Evolutionary conservation across 2,329 filamentous ascomycete genomes (phyloP).

Genomic region (Ampelomyces quisqualis): DNA sequence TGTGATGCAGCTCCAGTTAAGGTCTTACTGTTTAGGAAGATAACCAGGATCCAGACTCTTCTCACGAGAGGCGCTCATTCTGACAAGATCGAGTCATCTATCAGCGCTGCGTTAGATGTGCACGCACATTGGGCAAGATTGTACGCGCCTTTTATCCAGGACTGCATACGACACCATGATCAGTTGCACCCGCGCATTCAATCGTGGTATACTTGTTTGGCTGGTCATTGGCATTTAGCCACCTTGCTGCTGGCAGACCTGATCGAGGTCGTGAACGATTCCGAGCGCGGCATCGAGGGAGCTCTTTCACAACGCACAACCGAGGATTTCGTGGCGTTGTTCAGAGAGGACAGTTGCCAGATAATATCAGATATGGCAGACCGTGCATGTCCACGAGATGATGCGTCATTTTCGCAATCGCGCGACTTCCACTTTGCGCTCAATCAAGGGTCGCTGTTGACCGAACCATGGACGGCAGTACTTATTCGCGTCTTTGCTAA

Average conservation of each 20-base stretch:
- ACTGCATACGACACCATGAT: constrained; percentile 54
- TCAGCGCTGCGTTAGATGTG: constrained; percentile 52
- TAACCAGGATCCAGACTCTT: constrained; percentile 58
- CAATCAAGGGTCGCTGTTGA: constrained; percentile 58
- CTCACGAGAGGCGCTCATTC: constrained; percentile 45
- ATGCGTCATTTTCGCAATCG: constrained; percentile 34
- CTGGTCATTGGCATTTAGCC: constrained; percentile 60
- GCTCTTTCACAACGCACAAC: constrained; percentile 28
- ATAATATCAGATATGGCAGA: constrained; percentile 54
- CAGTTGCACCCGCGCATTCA: constrained; percentile 56
- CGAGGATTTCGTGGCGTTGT: constrained; percentile 41
- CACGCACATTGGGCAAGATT: constrained; percentile 58
- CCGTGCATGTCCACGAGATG: constrained; percentile 45
- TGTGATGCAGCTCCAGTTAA: constrained; percentile 59
- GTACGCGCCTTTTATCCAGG: constrained; percentile 55
- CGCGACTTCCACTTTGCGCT: constrained; percentile 56
- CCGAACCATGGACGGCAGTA: constrained; percentile 61
- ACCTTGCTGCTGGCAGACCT: constrained; percentile 57
- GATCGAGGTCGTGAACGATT: constrained; percentile 54
- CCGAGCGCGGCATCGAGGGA: constrained; percentile 24
- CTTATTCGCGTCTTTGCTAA: constrained; percentile 56
- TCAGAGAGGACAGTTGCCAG: constrained; percentile 49
- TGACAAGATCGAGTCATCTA: constrained; percentile 51
- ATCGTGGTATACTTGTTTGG: constrained; percentile 61
- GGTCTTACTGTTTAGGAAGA: constrained; percentile 59